Evolutionary conservation across 2,329 filamentous ascomycete genomes (phyloP).

Genomic region (Cladophialophora chaetospira): DNA sequence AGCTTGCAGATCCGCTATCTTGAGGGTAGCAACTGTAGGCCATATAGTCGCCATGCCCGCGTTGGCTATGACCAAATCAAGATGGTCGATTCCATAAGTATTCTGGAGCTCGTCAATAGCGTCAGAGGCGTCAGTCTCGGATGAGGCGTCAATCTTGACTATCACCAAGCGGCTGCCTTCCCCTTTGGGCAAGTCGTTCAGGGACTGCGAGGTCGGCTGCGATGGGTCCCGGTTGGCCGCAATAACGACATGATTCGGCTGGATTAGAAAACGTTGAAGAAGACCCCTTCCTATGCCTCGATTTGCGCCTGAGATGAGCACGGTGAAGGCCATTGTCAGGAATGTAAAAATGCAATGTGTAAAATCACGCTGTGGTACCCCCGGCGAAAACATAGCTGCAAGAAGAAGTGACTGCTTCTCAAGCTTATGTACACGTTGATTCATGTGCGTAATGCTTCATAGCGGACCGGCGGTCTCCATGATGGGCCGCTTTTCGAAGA

Average conservation of each 20-base stretch:
- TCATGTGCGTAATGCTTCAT: neutral
- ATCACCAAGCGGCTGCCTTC: conserved; percentile 43
- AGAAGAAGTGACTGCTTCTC: neutral
- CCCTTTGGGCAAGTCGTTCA: conserved; percentile 40
- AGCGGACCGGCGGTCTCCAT: neutral
- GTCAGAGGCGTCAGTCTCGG: conserved; percentile 38
- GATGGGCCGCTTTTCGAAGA: neutral
- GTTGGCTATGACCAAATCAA: conserved; percentile 58
- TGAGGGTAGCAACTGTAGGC: conserved; percentile 26
- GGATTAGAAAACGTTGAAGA: conserved; percentile 36
- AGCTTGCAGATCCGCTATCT: conserved; percentile 30
- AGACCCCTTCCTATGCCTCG: conserved; percentile 41
- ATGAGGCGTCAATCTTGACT: conserved; percentile 47
- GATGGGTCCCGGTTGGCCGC: conserved; percentile 29
- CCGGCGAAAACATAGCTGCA: neutral
- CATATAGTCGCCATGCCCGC: conserved; percentile 44
- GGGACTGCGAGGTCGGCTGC: conserved; percentile 14
- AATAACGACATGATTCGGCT: conserved; percentile 40
- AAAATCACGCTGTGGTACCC: neutral
- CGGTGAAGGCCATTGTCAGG: conserved; percentile 35
- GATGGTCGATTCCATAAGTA: conserved; percentile 41
- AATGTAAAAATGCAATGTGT: neutral
- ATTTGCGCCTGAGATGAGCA: conserved; percentile 34
- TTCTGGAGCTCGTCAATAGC: conserved; percentile 39
- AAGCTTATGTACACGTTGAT: neutral